phyloP scores from a whole-genome alignment of 2,329 filamentous ascomycete species.

The Chaetomiaceae sp. region DNA sequence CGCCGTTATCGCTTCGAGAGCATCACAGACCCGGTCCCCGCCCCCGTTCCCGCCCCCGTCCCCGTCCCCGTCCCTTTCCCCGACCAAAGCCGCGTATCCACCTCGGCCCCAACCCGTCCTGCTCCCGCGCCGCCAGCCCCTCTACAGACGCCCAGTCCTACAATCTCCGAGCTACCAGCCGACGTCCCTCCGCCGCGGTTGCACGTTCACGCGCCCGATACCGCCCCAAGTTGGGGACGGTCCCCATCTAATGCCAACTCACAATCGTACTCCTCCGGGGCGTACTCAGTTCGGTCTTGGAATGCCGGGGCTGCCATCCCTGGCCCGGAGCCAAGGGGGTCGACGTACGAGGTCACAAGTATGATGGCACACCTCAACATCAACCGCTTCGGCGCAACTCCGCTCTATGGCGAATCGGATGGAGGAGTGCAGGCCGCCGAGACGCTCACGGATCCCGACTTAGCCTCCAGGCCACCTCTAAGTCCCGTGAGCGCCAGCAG shows the following conservation, averaged over 20 bases:
- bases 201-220: constrained; percentile 6
- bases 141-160: not conserved
- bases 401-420: constrained; percentile 26
- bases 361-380: constrained; percentile 24
- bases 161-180: not conserved
- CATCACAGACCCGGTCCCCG: constrained; percentile 18
- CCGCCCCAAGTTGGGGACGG: constrained; percentile 17
- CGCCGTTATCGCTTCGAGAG: constrained; percentile 29
- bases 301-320: not conserved
- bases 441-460: constrained; percentile 25
- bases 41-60: constrained; percentile 17
- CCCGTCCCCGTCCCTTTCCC: constrained; percentile 8
- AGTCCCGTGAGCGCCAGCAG: not conserved
- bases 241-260: constrained; percentile 20
- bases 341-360: constrained; percentile 17
- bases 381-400: constrained; percentile 25
- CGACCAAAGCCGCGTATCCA: constrained; percentile 5
- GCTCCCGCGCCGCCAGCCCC: not conserved
- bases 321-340: constrained; percentile 8
- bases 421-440: constrained; percentile 28
- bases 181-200: not conserved
- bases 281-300: constrained; percentile 10
- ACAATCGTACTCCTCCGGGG: constrained; percentile 14
- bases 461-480: constrained; percentile 7
- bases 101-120: not conserved